Base-by-base conservation (phyloP, 768 basidiomycete species). In the Rhizopogon vulgaris region DNA sequence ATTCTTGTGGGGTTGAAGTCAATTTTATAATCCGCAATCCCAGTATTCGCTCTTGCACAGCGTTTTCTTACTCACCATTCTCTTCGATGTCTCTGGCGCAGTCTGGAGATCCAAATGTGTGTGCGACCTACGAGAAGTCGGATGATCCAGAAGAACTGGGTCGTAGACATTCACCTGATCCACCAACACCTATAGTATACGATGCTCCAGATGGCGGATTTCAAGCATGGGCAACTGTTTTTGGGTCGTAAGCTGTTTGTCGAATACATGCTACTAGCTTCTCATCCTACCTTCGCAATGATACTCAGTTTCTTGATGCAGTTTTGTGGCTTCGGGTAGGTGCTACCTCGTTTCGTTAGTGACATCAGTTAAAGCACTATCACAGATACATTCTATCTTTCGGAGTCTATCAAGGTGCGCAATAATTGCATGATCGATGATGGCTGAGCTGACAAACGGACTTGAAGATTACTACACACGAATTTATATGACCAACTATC, bases 391-490 rank as follows among this genome's bases (percentile, higher is more conserved):
- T 57, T 3, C 52, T 52, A 14, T 59, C 65, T 4, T 70, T 64
- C 45, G 69, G 69, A 28, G 68, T 67, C 25, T 70, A 69, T 41
- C 66, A 71, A 63, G 65, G 66, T 59, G 45, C 28, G 25, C 25
- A 6, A 1, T 10, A 17, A 6, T 18, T 11, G 42, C 25, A 17
- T 10, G 38, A 7, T 17, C 14, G 4, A n/a, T n/a, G 10, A 17
- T 15, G 15, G 30, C 7, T 14, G n/a, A 27, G 8, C 24, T 63
- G 67, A 48, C 11, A 18, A 48, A 38, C 9, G 6, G 64, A 65
- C 12, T n/a, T 24, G 14, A 43, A 68, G 68, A 67, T 61, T 69
- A 59, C 52, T 71, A 68, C 52, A 63, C 60, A 25, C 58, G 59
- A 9, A 57, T 52, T 10, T 66, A 67, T 43, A 61, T 69, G 36